Evolutionary conservation across 2,329 filamentous ascomycete species (phyloP).

Genomic region (Ophiocordyceps australis): DNA sequence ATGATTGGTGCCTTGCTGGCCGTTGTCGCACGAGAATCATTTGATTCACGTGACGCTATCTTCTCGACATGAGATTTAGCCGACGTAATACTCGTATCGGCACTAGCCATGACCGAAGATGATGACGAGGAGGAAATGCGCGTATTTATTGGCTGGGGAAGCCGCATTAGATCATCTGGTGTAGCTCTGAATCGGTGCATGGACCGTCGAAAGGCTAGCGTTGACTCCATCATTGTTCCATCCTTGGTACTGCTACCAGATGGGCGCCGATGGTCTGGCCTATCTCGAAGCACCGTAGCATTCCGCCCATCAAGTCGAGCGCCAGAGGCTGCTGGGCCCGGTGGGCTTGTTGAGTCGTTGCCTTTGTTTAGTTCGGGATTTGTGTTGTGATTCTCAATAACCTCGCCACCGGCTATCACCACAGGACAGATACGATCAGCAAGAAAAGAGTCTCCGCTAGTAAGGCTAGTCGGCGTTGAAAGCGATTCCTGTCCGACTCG

Average conservation of each 20-base stretch:
- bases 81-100: slow-evolving; percentile 37
- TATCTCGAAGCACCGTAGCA: no score
- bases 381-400: slow-evolving; percentile 41
- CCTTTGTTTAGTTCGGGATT: slow-evolving; percentile 27
- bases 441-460: slow-evolving; percentile 36
- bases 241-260: slow-evolving; percentile 40
- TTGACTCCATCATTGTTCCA: slow-evolving; percentile 25
- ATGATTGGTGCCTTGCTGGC: slow-evolving; percentile 39
- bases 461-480: slow-evolving; percentile 32
- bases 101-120: slow-evolving; percentile 30
- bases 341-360: no score
- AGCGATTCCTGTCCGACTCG: slow-evolving; percentile 23
- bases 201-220: slow-evolving; percentile 35
- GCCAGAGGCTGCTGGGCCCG: no score
- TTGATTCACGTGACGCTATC: slow-evolving; percentile 13
- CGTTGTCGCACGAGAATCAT: slow-evolving; percentile 8
- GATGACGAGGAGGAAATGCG: slow-evolving; percentile 22
- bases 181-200: slow-evolving; percentile 28
- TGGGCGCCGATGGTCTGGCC: no score
- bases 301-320: no score
- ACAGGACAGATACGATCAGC: slow-evolving; percentile 46
- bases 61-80: slow-evolving; percentile 31
- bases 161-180: slow-evolving; percentile 22
- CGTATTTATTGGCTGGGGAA: slow-evolving; percentile 36
- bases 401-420: slow-evolving; percentile 44